phyloP scores from a whole-genome alignment of 2,329 filamentous ascomycete species.

The Fusarium verrucosum region DNA sequence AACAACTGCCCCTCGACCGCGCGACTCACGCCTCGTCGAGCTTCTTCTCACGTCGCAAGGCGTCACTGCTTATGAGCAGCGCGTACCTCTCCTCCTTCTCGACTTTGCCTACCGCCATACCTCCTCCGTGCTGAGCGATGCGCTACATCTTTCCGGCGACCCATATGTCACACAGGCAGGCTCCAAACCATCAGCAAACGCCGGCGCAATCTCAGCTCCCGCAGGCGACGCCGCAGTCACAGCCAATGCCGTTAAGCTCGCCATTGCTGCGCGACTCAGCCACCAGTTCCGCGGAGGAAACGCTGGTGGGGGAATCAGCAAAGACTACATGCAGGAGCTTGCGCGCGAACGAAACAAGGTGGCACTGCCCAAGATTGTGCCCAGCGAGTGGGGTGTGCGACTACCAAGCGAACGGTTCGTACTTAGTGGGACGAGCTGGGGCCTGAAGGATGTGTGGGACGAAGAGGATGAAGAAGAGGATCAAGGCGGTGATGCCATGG shows the following conservation, averaged over 20 bases:
- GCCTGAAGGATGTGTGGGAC: constrained; percentile 67
- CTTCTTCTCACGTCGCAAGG: constrained; percentile 81
- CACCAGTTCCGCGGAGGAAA: constrained; percentile 72
- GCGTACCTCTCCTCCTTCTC: constrained; percentile 82
- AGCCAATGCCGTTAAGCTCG: constrained; percentile 75
- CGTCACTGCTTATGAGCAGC: constrained; percentile 81
- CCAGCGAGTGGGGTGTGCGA: constrained; percentile 73
- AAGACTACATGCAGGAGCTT: constrained; percentile 81
- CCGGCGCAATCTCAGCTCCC: constrained; percentile 59
- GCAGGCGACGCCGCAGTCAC: constrained; percentile 66
- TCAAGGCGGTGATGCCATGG: constrained; percentile 58
- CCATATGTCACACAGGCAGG: constrained; percentile 71
- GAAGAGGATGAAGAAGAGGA: constrained; percentile 57
- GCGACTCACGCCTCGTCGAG: constrained; percentile 82
- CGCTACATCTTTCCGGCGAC: constrained; percentile 73
- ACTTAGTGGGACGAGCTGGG: constrained; percentile 72
- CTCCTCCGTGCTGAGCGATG: constrained; percentile 74
- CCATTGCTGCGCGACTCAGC: constrained; percentile 72
- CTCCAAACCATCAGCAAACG: constrained; percentile 58
- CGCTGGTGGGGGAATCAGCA: constrained; percentile 65
- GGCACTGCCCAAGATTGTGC: constrained; percentile 68
- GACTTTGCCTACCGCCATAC: constrained; percentile 90
- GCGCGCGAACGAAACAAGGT: constrained; percentile 75
- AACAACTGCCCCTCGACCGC: constrained; percentile 67
- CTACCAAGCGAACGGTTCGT: constrained; percentile 75